Percentiles rank a stretch among this genome's conserved stretches.
phyloP scores from a whole-genome alignment of 1,284 basidiomycete species.

The Microbotryum scabiosae region DNA sequence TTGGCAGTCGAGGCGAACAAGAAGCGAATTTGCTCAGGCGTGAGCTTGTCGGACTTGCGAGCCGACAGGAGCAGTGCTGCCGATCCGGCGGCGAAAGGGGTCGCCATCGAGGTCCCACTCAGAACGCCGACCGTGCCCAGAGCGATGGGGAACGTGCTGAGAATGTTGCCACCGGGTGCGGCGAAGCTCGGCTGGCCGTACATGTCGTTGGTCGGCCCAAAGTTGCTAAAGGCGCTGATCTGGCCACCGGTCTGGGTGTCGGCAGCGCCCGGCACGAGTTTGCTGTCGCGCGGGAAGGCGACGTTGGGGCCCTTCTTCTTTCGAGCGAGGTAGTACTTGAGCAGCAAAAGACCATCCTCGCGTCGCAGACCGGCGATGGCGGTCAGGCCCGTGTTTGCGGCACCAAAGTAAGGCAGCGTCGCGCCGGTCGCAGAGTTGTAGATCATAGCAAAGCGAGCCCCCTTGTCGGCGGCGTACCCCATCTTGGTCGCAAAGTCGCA shows the following conservation, averaged over 20 bases:
- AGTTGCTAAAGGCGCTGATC: slow-evolving; percentile 45
- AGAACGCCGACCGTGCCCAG: slow-evolving; percentile 45
- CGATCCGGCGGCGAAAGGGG: slow-evolving; percentile 52
- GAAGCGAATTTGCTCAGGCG: slow-evolving; percentile 45
- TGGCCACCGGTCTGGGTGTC: no score
- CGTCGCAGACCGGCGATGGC: slow-evolving; percentile 14
- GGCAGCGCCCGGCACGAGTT: no score
- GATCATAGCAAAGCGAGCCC: slow-evolving; percentile 20
- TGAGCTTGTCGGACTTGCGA: slow-evolving; percentile 45
- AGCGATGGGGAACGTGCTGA: slow-evolving; percentile 49
- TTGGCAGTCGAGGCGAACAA: slow-evolving; percentile 57
- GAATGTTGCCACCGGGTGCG: slow-evolving; percentile 52
- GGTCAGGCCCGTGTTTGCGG: slow-evolving; percentile 2
- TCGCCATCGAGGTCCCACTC: slow-evolving; percentile 45
- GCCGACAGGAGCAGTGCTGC: slow-evolving; percentile 55
- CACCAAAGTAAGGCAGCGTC: slow-evolving; percentile 19
- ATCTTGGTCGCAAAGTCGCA: slow-evolving; percentile 34
- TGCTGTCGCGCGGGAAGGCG: no score
- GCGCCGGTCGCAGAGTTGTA: slow-evolving; percentile 18
- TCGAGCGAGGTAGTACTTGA: neutral
- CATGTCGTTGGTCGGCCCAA: slow-evolving; percentile 54
- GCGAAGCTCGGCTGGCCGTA: slow-evolving; percentile 52
- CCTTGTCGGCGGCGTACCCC: slow-evolving; percentile 12
- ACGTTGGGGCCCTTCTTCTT: no score
- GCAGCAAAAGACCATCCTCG: slow-evolving; percentile 12